Conservation (phyloP, 2,329 filamentous ascomycete species). For the Neospermospora avenae region DNA sequence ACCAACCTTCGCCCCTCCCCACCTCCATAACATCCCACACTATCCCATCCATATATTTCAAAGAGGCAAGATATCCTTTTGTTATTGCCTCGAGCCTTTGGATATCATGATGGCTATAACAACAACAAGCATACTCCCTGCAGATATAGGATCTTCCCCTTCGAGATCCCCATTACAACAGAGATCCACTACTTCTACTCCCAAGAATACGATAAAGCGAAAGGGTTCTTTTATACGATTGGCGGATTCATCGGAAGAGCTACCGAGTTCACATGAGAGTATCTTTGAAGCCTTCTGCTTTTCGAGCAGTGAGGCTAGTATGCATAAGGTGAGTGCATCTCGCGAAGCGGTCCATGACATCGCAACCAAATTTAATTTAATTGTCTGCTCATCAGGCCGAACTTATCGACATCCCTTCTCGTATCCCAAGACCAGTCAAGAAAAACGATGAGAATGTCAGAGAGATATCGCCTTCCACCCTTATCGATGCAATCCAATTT, state of each 20-base stretch:
- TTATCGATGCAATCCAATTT: slow-evolving; percentile 29
- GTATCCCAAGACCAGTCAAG: slow-evolving; percentile 5
- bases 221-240: slow-evolving; percentile 32
- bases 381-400: slow-evolving; percentile 6
- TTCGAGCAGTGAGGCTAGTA: slow-evolving; percentile 34
- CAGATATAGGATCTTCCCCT: slow-evolving; percentile 5
- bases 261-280: slow-evolving; percentile 38
- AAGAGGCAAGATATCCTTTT: slow-evolving; percentile 9
- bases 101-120: slow-evolving; percentile 25
- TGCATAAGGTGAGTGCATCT: slow-evolving; percentile 9
- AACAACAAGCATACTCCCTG: slow-evolving; percentile 14
- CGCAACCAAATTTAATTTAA: not conserved
- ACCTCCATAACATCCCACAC: not conserved
- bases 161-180: slow-evolving; percentile 21
- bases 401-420: slow-evolving; percentile 12
- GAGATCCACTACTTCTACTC: slow-evolving; percentile 16
- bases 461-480: not conserved
- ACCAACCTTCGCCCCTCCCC: not conserved
- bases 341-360: not conserved
- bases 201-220: slow-evolving; percentile 31
- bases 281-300: slow-evolving; percentile 39
- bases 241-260: slow-evolving; percentile 38
- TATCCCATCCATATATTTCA: slow-evolving; percentile 4
- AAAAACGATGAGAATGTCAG: slow-evolving; percentile 21
- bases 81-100: slow-evolving; percentile 14